Conservation (phyloP, 768 basidiomycete species). For the Multifurca ochricompacta region DNA sequence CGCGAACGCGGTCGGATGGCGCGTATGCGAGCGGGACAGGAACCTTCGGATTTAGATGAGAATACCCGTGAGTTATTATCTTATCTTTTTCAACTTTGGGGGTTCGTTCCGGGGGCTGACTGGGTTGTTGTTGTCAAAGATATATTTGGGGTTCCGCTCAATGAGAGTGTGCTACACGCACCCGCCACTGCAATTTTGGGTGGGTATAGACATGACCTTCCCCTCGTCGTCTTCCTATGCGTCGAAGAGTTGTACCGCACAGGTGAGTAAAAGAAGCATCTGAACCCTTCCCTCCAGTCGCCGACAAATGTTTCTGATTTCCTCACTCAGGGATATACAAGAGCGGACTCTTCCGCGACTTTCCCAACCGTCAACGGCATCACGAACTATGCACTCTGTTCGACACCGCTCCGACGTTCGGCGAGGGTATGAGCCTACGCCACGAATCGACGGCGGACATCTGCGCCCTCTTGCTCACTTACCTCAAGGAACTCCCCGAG, state of each 20-base stretch:
- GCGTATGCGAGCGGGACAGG: conserved; percentile 6
- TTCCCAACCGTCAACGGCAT: conserved; percentile 35
- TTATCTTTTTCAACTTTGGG: not conserved
- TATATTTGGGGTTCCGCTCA: conserved; percentile 32
- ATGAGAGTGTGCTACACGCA: conserved; percentile 29
- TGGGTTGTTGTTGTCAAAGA: conserved; percentile 23
- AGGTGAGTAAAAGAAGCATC: conserved; percentile 29
- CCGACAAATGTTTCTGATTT: not conserved
- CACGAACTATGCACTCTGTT: conserved; percentile 33
- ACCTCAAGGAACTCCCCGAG: conserved; percentile 39
- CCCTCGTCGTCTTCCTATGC: conserved; percentile 34
- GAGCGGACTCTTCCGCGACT: conserved; percentile 35
- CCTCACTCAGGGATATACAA: conserved; percentile 39
- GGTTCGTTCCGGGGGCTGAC: not conserved
- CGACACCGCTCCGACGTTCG: conserved; percentile 27
- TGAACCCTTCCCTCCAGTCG: not conserved
- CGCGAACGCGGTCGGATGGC: conserved; percentile 9
- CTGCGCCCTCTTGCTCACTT: conserved; percentile 40
- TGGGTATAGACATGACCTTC: conserved; percentile 33
- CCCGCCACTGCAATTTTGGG: conserved; percentile 30
- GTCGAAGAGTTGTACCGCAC: conserved; percentile 42
- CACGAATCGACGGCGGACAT: conserved; percentile 33
- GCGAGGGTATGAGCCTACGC: conserved; percentile 22
- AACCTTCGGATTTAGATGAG: not conserved
- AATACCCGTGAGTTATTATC: not conserved